Evolutionary conservation across 768 basidiomycete species (phyloP).

Genomic region (Coprinopsis marcescibilis): DNA sequence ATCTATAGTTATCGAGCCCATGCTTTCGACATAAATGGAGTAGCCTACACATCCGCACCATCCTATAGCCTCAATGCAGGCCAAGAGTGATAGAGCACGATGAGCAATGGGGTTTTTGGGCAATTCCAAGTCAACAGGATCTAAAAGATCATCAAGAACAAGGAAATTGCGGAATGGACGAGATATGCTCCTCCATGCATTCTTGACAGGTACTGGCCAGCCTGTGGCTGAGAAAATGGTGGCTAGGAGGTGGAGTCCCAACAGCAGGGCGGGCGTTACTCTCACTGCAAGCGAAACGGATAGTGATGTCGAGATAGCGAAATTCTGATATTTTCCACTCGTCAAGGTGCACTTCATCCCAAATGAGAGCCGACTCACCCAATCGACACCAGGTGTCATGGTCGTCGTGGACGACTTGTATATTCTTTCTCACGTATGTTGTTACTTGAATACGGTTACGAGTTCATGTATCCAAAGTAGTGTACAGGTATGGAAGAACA

Average conservation of each 20-base stretch:
- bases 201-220: not conserved
- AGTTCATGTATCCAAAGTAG: too few species aligned
- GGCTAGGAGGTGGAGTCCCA: constrained; percentile 1
- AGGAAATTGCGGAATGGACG: constrained; percentile 49
- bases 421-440: too few species aligned
- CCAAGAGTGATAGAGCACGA: constrained; percentile 30
- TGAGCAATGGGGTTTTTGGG: constrained; percentile 24
- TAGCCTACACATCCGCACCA: constrained; percentile 41
- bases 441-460: too few species aligned
- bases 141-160: constrained; percentile 43
- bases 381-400: too few species aligned
- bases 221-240: not conserved
- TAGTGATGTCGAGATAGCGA: too few species aligned
- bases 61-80: constrained; percentile 31
- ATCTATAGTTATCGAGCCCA: constrained; percentile 18
- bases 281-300: not conserved
- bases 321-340: not conserved
- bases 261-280: not conserved
- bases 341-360: not conserved
- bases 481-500: too few species aligned
- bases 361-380: too few species aligned
- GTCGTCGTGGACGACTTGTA: too few species aligned
- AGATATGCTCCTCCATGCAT: not conserved
- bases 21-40: constrained; percentile 22
- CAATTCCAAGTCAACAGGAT: constrained; percentile 26